Base-by-base conservation (phyloP, 208 protist genomes). In the Leishmania amazonensis region DNA sequence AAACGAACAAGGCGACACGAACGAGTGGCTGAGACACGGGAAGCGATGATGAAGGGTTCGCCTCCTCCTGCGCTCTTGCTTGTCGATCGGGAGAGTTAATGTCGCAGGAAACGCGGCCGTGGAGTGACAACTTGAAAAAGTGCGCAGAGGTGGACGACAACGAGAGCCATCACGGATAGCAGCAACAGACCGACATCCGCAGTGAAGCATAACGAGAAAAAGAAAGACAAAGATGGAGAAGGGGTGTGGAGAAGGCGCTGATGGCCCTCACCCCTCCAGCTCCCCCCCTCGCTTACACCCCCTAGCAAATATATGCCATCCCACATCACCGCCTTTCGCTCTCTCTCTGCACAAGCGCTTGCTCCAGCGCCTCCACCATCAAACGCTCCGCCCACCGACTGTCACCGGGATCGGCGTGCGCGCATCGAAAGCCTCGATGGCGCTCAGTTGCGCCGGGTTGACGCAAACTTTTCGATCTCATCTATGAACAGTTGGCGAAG, bases 401-500 rank as follows among this genome's bases (percentile, higher is more conserved):
- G 6, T 51, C 21, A 35, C 31, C 24, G 11, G 21, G 17, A 15
- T 19, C 42, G 24, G 24, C 5, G 15, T 31, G 42, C 70, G 45
- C 28, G 45, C 28, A n/a, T 3, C 70, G 24, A 31, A 51, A 74
- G 42, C 71, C 54, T 28, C 57, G n/a, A 47, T 49, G 42, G 49
- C 2, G 28, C 31, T 76, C 72, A 76, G 72, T 24, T n/a, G 49
- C 72, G 2, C 28, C 81, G 72, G 2, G 76, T 9, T 7, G 81
- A 72, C 24, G 84, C 84, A 77, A 90, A 92, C 40, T 86, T 80
- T 24, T 87, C 80, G 19, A 97, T 88, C 74, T 97, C 94, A 11
- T 91, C 83, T 35, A 93, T 60, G 67, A 97, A 87, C 0, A 97
- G 75, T 28, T 88, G 75, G 6, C 94, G 89, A 13, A 97, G 76